Base-by-base conservation (phyloP, 2,329 filamentous ascomycete species). In the Rhexocercosporidium sp. region DNA sequence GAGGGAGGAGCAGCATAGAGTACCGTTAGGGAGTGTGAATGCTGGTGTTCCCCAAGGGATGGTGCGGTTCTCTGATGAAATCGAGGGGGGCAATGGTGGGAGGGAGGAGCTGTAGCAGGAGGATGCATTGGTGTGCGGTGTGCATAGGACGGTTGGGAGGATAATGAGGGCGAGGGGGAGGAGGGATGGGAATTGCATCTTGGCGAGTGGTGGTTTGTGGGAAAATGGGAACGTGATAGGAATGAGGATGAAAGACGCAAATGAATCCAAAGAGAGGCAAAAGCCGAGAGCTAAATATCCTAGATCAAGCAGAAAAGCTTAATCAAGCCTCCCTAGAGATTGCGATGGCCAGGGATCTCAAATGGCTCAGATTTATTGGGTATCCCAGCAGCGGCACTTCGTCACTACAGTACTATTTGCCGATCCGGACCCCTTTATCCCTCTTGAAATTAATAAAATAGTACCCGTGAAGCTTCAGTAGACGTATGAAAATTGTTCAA, bases 41-140 rank as follows among this genome's bases (percentile, higher is more conserved):
- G 39, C 27, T 8, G 66, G 69, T n/a, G n/a, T 49, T 0, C 64
- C 68, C 69, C 68, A 71, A 1, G 69, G 68, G 16, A 64, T 70
- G 14, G 64, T 59, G n/a, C 63, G 64, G 5, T 63, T 69, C 3
- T 49, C 41, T 14, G 39, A 29, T n/a, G 9, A 9, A 3, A 34
- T n/a, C 6, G 49, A 44, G n/a, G 47, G 11, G 1, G 56, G 37
- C 3, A 64, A 20, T 3, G 59, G 14, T 9, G 61, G 56, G 11
- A 71, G 63, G 1, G 62, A 49, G 16, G 66, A 41, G 20, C 18
- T 37, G 57, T 71, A 71, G 27, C 69, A 71, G n/a, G 41, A 31
- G 7, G 64, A 57, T 25, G 31, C 31, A 34, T 63, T 64, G 34
- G 7, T 47, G 20, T 66, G 61, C 5, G 54, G 16, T 25, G 64